A percentile compares a stretch with the other conserved stretches of the same genome.
Conservation (phyloP, 176 grass and related monocot species). For the Musa beccarii region DNA sequence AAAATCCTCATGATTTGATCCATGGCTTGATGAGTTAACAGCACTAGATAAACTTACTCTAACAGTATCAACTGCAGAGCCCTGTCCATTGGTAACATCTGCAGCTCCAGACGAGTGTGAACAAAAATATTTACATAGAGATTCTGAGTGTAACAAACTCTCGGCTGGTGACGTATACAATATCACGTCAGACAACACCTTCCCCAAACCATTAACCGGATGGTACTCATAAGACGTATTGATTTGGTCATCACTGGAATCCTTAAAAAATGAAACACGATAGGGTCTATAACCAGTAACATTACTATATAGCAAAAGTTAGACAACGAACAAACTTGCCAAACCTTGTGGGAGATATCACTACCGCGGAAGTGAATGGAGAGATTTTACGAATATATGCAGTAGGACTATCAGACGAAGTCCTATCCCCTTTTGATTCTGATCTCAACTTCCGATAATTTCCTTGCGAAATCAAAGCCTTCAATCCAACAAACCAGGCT, state of each 20-base stretch:
- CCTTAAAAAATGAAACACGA: constrained; percentile 29
- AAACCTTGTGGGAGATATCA: constrained; percentile 36
- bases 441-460: constrained; percentile 29
- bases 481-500: constrained; percentile 67
- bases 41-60: constrained; percentile 71
- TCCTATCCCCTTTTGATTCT: constrained; percentile 39
- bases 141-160: constrained; percentile 27
- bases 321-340: constrained; percentile 9
- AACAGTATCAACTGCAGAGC: constrained; percentile 36
- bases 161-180: constrained; percentile 33
- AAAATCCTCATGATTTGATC: constrained; percentile 62
- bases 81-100: constrained; percentile 35
- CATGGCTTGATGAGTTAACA: constrained; percentile 55
- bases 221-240: constrained; percentile 20
- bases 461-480: constrained; percentile 43
- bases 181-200: constrained; percentile 55
- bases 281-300: not conserved
- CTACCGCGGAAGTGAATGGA: constrained; percentile 25
- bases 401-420: constrained; percentile 38
- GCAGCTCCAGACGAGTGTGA: constrained; percentile 36
- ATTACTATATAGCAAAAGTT: not conserved
- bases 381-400: constrained; percentile 29
- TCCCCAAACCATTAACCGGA: constrained; percentile 37
- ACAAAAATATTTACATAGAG: constrained; percentile 30
- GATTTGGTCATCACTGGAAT: constrained; percentile 26